These are phyloP conservation scores for Pseudozyma hubeiensis DNA, from an alignment of 1,284 basidiomycete genomes.

Conservation along the genomic window DNA sequence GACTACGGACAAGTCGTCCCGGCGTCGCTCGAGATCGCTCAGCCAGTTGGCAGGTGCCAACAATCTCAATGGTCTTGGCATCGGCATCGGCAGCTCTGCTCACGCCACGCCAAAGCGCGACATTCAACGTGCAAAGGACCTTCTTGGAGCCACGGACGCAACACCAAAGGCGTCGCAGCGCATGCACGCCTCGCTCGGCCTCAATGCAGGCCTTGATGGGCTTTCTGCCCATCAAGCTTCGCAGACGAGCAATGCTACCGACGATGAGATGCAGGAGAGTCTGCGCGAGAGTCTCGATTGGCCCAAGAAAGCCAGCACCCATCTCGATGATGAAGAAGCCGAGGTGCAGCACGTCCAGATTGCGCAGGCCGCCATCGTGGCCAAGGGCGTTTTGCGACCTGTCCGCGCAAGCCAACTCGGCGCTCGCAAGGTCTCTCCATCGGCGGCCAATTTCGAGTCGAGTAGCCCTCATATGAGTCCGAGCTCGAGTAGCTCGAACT, in stretches of 20 bases:
- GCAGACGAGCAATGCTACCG: neutral
- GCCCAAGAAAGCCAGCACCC: neutral
- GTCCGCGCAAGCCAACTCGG: constrained; percentile 36
- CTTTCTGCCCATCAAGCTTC: neutral
- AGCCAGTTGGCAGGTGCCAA: constrained; percentile 7
- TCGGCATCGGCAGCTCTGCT: constrained; percentile 16
- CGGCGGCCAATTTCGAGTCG: constrained; percentile 15
- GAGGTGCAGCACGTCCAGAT: constrained; percentile 38
- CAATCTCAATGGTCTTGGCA: constrained; percentile 38
- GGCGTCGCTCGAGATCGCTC: constrained; percentile 23
- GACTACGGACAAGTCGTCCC: constrained; percentile 8
- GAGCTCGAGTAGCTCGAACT: constrained; percentile 18
- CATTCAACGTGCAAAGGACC: constrained; percentile 15
- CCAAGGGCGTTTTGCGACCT: constrained; percentile 30
- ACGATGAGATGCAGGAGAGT: constrained; percentile 23
- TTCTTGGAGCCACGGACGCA: constrained; percentile 15
- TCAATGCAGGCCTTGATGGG: constrained; percentile 9
- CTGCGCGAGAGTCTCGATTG: constrained; percentile 28
- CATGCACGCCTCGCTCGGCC: constrained; percentile 23
- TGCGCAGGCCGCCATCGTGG: constrained; percentile 39
- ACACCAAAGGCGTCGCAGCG: constrained; percentile 39
- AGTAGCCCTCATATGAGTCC: constrained; percentile 29
- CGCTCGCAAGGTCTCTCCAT: constrained; percentile 28
- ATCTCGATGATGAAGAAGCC: constrained; percentile 34
- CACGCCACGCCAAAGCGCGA: constrained; percentile 28